A percentile compares a stretch with the other conserved stretches of the same genome.
Conservation (phyloP, 345 rosid species). For the Ailanthus altissimus region DNA sequence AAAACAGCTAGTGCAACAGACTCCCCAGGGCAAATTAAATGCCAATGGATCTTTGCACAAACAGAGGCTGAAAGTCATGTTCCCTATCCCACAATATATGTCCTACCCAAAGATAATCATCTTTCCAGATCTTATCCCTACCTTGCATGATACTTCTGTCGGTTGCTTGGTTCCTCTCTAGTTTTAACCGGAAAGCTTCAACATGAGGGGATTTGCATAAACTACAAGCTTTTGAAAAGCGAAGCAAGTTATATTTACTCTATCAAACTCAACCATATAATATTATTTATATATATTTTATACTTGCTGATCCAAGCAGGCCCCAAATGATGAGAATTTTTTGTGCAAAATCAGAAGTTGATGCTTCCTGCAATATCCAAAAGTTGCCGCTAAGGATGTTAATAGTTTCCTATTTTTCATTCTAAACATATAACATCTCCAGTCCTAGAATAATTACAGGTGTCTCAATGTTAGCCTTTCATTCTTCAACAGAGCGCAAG, state of each 20-base stretch:
- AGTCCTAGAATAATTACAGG: neutral
- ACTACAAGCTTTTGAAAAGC: neutral
- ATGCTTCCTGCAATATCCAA: slow-evolving; percentile 2
- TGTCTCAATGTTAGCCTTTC: neutral
- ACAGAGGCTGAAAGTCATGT: no score
- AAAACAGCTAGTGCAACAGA: no score
- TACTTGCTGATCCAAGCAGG: neutral
- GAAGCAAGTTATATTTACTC: neutral
- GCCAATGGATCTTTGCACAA: no score
- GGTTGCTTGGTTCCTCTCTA: no score
- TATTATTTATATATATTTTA: slow-evolving; percentile 5
- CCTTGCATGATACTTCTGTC: no score
- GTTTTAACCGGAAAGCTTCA: no score
- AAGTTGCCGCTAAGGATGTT: neutral
- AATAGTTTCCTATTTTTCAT: neutral
- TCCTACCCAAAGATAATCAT: no score
- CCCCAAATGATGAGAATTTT: neutral
- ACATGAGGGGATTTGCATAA: neutral
- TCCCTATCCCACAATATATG: no score
- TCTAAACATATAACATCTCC: neutral
- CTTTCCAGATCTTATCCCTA: no score
- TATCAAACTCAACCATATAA: neutral
- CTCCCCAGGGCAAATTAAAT: no score
- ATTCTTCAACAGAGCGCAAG: neutral
- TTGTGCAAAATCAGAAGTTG: neutral